Evolutionary conservation across 225 moss, liverwort and hornwort species (phyloP), one percentile per base, ranked within the genome.

Genomic region (Thuidium tamariscinum): DNA sequence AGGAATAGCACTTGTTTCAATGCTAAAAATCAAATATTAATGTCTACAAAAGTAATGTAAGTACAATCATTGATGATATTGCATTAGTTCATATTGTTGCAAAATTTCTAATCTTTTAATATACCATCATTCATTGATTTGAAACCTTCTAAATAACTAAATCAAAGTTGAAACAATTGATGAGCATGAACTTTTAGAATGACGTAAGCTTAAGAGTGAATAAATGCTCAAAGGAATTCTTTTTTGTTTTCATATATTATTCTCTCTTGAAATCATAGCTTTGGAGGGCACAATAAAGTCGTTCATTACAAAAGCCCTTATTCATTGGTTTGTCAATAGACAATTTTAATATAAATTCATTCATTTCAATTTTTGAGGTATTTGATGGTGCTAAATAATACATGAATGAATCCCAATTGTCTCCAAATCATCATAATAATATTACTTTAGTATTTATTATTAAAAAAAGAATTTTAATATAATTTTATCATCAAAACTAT

Each of bases 141-240:
- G 2, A 16, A 48, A 30, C 6, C 4, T 11, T 18, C 48, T 48
- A 11, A 72, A 7, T 7, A 48, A 30, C 1, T 46, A 72, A 72
- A 46, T 30, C 2, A 46, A 44, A 10, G 6, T 18, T 46, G 17
- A 71, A 71, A 11, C 18, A 30, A 72, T 72, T 30, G 19, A 30
- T 30, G 1, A 30, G 1, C 0, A 46, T 0, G 1, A 46, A 11
- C 3, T 30, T 46, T 48, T 0, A 4, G 2, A 1, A 46, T 72
- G 30, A 72, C 46, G 30, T 10, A 29, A 29, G 29, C 17, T 0
- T 6, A 3, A n/a, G n/a, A n/a, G n/a, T n/a, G n/a, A 29, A 71
- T 27, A 71, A 46, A 29, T 16, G 10, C 29, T 71, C 9, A 10
- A 27, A 44, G 1, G 1, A 71, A 29, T 44, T 18, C 1, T 22